Percentiles rank a stretch among this genome's conserved stretches.
These are phyloP conservation scores for Psilocybe mexicana DNA, from an alignment of 1,284 basidiomycete species.

Conservation along the genomic window DNA sequence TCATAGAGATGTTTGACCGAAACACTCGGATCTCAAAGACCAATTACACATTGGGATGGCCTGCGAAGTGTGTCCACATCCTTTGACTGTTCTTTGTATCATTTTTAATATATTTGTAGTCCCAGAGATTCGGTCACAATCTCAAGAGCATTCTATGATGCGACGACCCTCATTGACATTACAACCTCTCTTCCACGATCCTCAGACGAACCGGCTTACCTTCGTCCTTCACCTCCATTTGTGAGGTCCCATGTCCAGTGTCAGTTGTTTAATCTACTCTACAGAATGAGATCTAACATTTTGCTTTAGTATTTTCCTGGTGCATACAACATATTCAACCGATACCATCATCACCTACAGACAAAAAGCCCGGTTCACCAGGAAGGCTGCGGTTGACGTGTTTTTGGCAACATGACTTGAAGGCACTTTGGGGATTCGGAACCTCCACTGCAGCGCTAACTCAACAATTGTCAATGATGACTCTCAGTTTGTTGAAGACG, in stretches of 20 bases:
- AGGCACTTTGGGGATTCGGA: constrained; percentile 81
- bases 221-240: constrained; percentile 92
- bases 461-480: constrained; percentile 82
- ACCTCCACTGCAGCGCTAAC: constrained; percentile 52
- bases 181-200: constrained; percentile 95
- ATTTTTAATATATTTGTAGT: constrained; percentile 41
- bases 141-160: constrained; percentile 80
- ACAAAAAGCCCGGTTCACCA: constrained; percentile 33
- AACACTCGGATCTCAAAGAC: constrained; percentile 87
- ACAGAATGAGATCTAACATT: constrained; percentile 6
- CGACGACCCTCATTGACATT: constrained; percentile 86
- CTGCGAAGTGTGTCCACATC: constrained; percentile 75
- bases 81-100: not conserved
- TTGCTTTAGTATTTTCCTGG: constrained; percentile 81
- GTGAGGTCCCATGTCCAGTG: constrained; percentile 88
- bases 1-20: constrained; percentile 87
- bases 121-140: constrained; percentile 94
- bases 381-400: constrained; percentile 76
- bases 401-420: constrained; percentile 97
- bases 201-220: constrained; percentile 88
- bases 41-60: constrained; percentile 93
- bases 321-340: constrained; percentile 75
- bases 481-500: constrained; percentile 76
- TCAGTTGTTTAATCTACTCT: constrained; percentile 39
- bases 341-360: constrained; percentile 34